Percentiles rank a stretch among this genome's conserved stretches.
Conservation (phyloP, 768 basidiomycete species). For the Lentinula edodes region DNA sequence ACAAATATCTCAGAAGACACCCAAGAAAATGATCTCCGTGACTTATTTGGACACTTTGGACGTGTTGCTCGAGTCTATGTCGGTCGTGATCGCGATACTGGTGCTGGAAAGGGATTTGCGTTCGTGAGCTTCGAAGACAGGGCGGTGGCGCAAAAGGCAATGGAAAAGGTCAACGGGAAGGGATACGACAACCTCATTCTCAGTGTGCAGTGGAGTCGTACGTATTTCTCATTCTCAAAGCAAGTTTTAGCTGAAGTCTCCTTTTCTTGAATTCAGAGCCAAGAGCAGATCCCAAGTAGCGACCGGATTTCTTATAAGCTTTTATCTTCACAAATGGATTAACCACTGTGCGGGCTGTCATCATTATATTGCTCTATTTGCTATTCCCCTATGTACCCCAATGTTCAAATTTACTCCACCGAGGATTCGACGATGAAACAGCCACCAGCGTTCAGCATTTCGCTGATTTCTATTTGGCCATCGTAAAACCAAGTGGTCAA, state of each 20-base stretch:
- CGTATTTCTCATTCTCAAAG: constrained; percentile 19
- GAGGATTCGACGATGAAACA: background rate
- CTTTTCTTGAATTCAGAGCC: background rate
- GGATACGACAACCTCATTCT: constrained; percentile 91
- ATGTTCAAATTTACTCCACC: background rate
- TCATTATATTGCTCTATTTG: background rate
- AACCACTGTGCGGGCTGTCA: background rate
- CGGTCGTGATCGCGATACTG: constrained; percentile 91
- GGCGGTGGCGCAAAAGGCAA: constrained; percentile 75
- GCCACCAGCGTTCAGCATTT: constrained; percentile 1
- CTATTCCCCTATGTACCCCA: background rate
- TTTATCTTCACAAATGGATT: background rate
- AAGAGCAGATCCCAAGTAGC: background rate
- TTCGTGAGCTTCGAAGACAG: constrained; percentile 93
- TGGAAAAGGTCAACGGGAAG: constrained; percentile 86
- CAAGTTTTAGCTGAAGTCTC: no score
- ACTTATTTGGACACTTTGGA: constrained; percentile 84
- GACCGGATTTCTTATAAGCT: background rate
- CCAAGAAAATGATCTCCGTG: constrained; percentile 88
- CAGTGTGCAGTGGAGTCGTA: constrained; percentile 59
- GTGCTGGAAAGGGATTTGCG: constrained; percentile 93
- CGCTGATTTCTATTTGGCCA: background rate
- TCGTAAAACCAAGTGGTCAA: constrained; percentile 7
- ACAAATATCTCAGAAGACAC: constrained; percentile 97
- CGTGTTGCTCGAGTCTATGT: constrained; percentile 88